Evolutionary conservation across 2,329 filamentous ascomycete genomes (phyloP), one percentile per base, ranked within the genome.

Genomic region (Ophiosphaerella narmari): DNA sequence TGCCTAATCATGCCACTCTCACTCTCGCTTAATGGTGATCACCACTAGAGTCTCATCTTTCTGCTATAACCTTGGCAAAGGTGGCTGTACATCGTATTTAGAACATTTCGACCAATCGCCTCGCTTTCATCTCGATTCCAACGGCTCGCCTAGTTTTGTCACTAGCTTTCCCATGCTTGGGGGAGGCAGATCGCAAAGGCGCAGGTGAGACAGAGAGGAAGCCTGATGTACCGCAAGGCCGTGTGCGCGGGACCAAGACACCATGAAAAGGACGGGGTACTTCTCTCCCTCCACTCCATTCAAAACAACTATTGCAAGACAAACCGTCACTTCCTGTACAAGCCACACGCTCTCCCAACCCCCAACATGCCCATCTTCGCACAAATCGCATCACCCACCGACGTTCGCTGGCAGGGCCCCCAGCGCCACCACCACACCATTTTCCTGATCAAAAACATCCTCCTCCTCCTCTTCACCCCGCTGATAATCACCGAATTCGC

Each of bases 401-500:
- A 55, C 33, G 21, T 42, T 9, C 46, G 35, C 44, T 60, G 55
- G 57, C 48, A 52, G 39, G 53, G 52, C 33, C 3, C 33, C 14
- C 54, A 44, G 24, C 48, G 34, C 42, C 45, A 46, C 29, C 56
- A 59, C 39, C 50, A 52, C 45, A 42, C 24, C 14, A 8, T 50
- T 23, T 60, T 56, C 32, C 35, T 46, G 31, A 6, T 51, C 9
- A 58, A 51, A 42, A 50, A 43, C 18, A 7, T 52, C 4, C 12
- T 57, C 24, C 35, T 61, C 8, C 13, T 54, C 34, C 33, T 46
- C 23, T 57, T 55, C 24, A 48, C 50, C 5, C 39, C 59, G 13
- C 37, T 61, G 40, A 39, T 61, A 46, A 52, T 59, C 36, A 41
- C 47, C 21, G 54, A 60, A 37, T 39, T 37, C 43, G 2, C 23